A percentile compares a stretch with the other conserved stretches of the same genome.
These are phyloP conservation scores for Colletotrichum kahawae DNA, from an alignment of 2,329 filamentous ascomycete genomes.

Conservation along the genomic window DNA sequence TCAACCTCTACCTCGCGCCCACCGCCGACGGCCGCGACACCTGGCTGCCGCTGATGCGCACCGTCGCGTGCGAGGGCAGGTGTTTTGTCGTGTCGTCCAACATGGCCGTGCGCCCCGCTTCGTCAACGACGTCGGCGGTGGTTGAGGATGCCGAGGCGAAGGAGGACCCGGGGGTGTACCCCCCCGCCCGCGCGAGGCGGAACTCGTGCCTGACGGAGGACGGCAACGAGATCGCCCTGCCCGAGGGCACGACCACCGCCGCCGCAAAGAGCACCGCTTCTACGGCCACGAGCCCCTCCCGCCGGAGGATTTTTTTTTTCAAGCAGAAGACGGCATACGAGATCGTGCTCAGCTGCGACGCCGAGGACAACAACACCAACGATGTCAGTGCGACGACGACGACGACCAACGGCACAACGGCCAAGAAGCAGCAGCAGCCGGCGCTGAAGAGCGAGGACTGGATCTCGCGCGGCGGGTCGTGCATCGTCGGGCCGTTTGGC, in stretches of 20 bases:
- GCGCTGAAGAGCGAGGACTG: constrained; percentile 41
- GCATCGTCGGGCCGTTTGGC: constrained; percentile 80
- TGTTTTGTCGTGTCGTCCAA: constrained; percentile 88
- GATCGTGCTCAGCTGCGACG: constrained; percentile 49
- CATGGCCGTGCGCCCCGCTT: constrained; percentile 69
- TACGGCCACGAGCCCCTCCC: not conserved
- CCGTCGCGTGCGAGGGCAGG: constrained; percentile 80
- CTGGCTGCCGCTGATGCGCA: constrained; percentile 84
- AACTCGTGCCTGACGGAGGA: constrained; percentile 51
- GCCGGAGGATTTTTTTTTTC: too few species aligned
- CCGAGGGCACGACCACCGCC: constrained; percentile 21
- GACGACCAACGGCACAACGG: not conserved
- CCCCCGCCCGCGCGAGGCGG: constrained; percentile 27
- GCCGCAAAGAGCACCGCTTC: constrained; percentile 18
- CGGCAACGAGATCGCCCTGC: constrained; percentile 52
- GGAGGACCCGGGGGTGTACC: not conserved
- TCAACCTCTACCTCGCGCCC: constrained; percentile 93
- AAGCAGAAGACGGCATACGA: constrained; percentile 63
- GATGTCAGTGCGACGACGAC: constrained; percentile 1
- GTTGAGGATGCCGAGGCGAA: not conserved
- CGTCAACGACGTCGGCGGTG: not conserved
- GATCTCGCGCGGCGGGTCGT: constrained; percentile 78
- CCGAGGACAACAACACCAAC: constrained; percentile 14
- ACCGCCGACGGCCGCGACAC: constrained; percentile 82
- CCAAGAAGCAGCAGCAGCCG: not conserved